Base-by-base conservation (phyloP, 345 rosid genomes). In the Brassica cretica region DNA sequence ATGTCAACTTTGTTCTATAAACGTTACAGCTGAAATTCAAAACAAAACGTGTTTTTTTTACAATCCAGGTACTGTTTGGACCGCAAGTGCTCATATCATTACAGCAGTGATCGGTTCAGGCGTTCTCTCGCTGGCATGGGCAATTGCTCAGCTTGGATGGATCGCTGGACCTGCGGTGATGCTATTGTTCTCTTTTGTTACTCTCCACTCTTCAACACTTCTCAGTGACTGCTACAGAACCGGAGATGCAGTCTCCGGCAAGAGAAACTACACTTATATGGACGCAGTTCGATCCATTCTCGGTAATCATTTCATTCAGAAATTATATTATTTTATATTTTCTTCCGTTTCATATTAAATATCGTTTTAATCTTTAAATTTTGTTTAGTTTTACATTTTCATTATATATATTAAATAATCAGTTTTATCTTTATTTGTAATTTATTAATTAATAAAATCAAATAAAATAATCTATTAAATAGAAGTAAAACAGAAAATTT, bases 91-190 rank as follows among this genome's bases (percentile, higher is more conserved):
- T 14, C 97, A 92, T 84, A 84, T 90, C 32, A 89, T 89, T 80
- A 93, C 98, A 0, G 98, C 96, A 0, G 93, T 90, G 53, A 93
- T 93, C 0, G 98, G 98, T 12, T 93, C 96, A 0, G 98, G 98
- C 9, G 98, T 93, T 67, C 83, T 93, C n/a, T 88, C 96, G 1
- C 75, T 93, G 33, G 97, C 96, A 0, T 92, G 96, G 96, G 93
- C 97, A 2, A 87, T 89, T 16, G 93, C 90, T 55, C 97, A 93
- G 77, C 90, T 93, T 6, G 98, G 98, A 0, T 93, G 98, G 97
- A 59, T 89, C 39, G 96, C 91, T 39, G 96, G 98, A 24, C 96
- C 98, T 63, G 73, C 85, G 8, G 89, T 89, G 37, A 89, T 93
- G 96, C 72, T 93, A 25, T 46, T 93, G 83, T 93, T 93, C 78